Evolutionary conservation across 345 rosid genomes (phyloP).

Genomic region (Hibiscus trionum): DNA sequence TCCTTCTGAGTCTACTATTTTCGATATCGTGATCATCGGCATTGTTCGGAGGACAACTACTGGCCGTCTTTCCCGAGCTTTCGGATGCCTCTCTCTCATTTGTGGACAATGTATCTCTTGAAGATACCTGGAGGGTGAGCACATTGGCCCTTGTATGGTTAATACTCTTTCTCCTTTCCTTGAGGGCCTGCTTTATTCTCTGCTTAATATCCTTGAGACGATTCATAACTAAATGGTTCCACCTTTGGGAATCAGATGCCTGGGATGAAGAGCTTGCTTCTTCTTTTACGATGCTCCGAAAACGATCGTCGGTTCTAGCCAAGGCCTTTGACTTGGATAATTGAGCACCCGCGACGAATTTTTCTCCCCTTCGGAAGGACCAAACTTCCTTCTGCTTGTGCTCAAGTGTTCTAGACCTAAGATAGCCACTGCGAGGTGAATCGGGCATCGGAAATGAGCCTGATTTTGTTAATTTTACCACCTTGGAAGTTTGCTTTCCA

Average conservation of each 20-base stretch:
- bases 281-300: slow-evolving; percentile 10
- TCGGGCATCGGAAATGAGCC: slow-evolving; percentile 70
- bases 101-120: not conserved
- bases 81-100: slow-evolving; percentile 16
- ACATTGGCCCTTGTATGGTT: not conserved
- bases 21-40: slow-evolving; percentile 16
- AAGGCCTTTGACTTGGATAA: slow-evolving; percentile 8
- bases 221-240: slow-evolving; percentile 40
- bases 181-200: slow-evolving; percentile 47
- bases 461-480: slow-evolving; percentile 46
- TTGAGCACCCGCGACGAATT: not conserved
- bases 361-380: slow-evolving; percentile 39
- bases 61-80: not conserved
- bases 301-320: not conserved
- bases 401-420: slow-evolving; percentile 48
- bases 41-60: slow-evolving; percentile 19
- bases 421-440: slow-evolving; percentile 24
- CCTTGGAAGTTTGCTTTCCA: slow-evolving; percentile 24
- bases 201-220: slow-evolving; percentile 52
- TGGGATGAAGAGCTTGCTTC: slow-evolving; percentile 24
- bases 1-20: slow-evolving; percentile 1
- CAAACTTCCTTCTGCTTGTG: slow-evolving; percentile 70
- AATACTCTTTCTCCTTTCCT: slow-evolving; percentile 31
- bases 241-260: slow-evolving; percentile 34
- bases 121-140: slow-evolving; percentile 13